Evolutionary conservation across 352 stramenopile genomes (phyloP), one percentile per base, ranked within the genome.

Genomic region (Pythium scleroteichum): DNA sequence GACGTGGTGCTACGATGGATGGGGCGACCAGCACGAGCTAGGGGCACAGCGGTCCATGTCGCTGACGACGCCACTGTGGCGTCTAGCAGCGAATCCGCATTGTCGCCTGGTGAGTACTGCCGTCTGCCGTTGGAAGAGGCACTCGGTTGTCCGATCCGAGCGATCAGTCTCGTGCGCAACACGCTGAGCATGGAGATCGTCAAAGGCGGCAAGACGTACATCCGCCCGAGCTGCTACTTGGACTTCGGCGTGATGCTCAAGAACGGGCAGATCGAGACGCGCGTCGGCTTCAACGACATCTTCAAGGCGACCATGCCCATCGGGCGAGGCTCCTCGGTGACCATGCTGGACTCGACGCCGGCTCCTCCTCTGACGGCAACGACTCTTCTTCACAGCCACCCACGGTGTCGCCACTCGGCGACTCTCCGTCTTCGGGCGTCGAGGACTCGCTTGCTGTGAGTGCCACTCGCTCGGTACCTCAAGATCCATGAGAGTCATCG

Each of bases 161-260:
- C 50, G 1, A 33, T 44, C 19, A 59, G 64, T 27, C 26, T 75
- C 39, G 44, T 75, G 13, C 68, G 64, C 19, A 62, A 70, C 27
- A 48, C 48, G 3, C 61, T 76, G 20, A 62, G 27, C 19, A 67
- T 76, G 64, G 64, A 76, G 61, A 59, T 73, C 38, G 52, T 68
- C 5, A 55, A 60, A 16, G 38, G 66, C 22, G 65, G 57, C 17
- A 50, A 64, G 19, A 47, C 46, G n/a, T 73, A 67, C 49, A 64
- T 76, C 13, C 64, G 64, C 3, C 69, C 60, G 33, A 71, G 60
- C 35, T 73, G 59, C 49, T 76, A 76, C 53, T 44, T 76, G 40
- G 69, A 76, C 42, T 73, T 64, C 22, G 68, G 68, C 1, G 53
- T 75, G 41, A 72, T 75, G 64, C 59, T 72, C 47, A 70, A 75